Base-by-base conservation (phyloP, 2,329 filamentous ascomycete species). In the Pseudopithomyces maydicus region DNA sequence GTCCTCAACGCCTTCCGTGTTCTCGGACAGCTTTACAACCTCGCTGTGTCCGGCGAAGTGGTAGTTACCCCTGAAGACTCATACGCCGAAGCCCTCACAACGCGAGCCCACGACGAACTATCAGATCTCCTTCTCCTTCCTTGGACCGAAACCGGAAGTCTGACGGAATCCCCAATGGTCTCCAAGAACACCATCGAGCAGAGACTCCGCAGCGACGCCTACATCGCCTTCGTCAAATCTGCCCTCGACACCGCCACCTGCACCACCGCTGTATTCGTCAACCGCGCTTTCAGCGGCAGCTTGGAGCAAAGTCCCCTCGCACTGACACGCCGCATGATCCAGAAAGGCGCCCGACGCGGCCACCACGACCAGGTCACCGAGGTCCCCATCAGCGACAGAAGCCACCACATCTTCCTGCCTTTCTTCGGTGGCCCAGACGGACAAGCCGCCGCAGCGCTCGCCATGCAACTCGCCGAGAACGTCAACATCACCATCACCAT, bases 1-100 rank as follows among this genome's bases (percentile, higher is more conserved):
- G 88, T 98, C 3, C 87, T 97, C 53, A 97, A 96, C 71, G 90
- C 91, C 0, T 97, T 97, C 82, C 87, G 90, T 47, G 91, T 91
- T 0, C 92, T 97, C 65, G 92, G 91, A 1, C 89, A 90, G 61
- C 85, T 97, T 39, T 88, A 95, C 70, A 91, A 93, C 61, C 83
- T 97, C 1, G 87, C 91, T 0, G 89, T 94, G 15, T 91, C 90
- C 3, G 91, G 92, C 3, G 90, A 89, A 57, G 88, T 96, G 1
- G 87, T 90, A 0, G 86, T 97, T 45, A 87, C 93, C 0, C 91
- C 92, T 0, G 88, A 92, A 55, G 81, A 84, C 11, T 88, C 88
- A 0, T 97, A 92, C 70, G 88, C 92, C 0, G 90, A 94, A 55
- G 91, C 90, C 0, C 80, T 98, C 10, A 81, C 86, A 32, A 84